These are phyloP conservation scores for Colletotrichum spinosum DNA, from an alignment of 2,329 filamentous ascomycete genomes.

Conservation along the genomic window DNA sequence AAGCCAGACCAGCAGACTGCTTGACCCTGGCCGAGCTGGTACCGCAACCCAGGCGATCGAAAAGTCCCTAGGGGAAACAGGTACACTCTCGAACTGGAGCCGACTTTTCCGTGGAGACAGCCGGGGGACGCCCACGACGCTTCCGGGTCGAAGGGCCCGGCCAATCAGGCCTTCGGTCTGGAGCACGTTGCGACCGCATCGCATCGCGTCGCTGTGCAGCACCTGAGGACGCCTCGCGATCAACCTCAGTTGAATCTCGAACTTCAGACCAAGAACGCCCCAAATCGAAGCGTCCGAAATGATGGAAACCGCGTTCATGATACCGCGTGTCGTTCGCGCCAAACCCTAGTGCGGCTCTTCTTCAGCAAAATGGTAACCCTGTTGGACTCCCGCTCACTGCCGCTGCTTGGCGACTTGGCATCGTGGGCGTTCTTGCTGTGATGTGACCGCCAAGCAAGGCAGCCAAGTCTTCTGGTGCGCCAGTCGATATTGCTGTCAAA, in stretches of 20 bases:
- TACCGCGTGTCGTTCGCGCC: constrained; percentile 14
- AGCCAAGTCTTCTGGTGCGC: constrained; percentile 20
- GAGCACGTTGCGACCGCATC: constrained; percentile 26
- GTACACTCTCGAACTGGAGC: constrained; percentile 13
- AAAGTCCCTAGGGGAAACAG: constrained; percentile 15
- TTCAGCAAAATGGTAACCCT: background rate
- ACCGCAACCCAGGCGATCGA: background rate
- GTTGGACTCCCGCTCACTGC: constrained; percentile 28
- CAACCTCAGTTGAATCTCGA: background rate
- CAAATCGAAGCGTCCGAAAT: too few species aligned
- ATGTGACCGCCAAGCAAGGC: constrained; percentile 25
- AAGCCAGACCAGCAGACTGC: constrained; percentile 1
- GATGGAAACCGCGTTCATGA: background rate
- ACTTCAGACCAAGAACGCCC: background rate
- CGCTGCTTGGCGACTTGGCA: constrained; percentile 36
- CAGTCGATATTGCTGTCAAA: constrained; percentile 15
- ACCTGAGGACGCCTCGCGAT: background rate
- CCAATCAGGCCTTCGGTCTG: constrained; percentile 18
- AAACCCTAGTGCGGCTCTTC: constrained; percentile 25
- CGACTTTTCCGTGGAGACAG: constrained; percentile 22
- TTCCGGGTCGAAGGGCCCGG: background rate
- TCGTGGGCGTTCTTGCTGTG: constrained; percentile 3
- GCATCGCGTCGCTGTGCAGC: background rate
- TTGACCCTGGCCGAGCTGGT: background rate
- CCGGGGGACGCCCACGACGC: constrained; percentile 14